These are phyloP conservation scores for Mycena latifolia DNA, from an alignment of 768 basidiomycete species.

Conservation along the genomic window DNA sequence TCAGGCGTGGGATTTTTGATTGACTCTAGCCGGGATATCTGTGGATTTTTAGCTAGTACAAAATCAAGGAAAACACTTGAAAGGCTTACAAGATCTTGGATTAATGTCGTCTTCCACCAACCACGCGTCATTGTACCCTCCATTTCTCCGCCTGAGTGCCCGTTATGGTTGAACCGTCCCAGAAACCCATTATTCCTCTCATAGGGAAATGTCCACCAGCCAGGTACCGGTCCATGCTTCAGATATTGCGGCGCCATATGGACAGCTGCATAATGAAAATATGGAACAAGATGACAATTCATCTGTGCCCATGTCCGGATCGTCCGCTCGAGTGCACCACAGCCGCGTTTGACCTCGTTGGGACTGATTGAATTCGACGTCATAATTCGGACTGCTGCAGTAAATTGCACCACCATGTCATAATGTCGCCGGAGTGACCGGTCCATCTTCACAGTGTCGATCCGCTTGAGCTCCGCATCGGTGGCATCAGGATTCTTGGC, in stretches of 20 bases:
- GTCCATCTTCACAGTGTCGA: slow-evolving; percentile 24
- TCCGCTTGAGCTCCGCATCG: background rate
- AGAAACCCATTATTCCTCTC: slow-evolving; percentile 37
- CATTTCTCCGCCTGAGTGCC: slow-evolving; percentile 37
- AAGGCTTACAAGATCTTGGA: slow-evolving; percentile 31
- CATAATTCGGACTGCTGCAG: slow-evolving; percentile 26
- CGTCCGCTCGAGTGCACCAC: background rate
- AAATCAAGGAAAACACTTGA: no score
- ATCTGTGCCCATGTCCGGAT: slow-evolving; percentile 35
- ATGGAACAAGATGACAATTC: slow-evolving; percentile 35
- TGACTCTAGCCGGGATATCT: slow-evolving; percentile 26
- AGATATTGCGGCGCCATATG: slow-evolving; percentile 31
- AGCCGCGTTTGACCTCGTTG: slow-evolving; percentile 31
- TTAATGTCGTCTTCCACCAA: slow-evolving; percentile 32
- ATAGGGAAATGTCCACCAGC: slow-evolving; percentile 31
- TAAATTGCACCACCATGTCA: slow-evolving; percentile 23
- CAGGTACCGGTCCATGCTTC: slow-evolving; percentile 24
- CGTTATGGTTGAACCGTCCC: slow-evolving; percentile 33
- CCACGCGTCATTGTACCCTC: slow-evolving; percentile 38
- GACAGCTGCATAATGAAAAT: slow-evolving; percentile 33
- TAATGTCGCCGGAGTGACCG: slow-evolving; percentile 28
- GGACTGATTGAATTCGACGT: slow-evolving; percentile 28
- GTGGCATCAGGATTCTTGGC: slow-evolving; percentile 17
- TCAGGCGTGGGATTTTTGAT: slow-evolving; percentile 17
- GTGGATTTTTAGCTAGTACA: background rate